Evolutionary conservation across 2,329 filamentous ascomycete genomes (phyloP).

Genomic region (Penicillium expansum): DNA sequence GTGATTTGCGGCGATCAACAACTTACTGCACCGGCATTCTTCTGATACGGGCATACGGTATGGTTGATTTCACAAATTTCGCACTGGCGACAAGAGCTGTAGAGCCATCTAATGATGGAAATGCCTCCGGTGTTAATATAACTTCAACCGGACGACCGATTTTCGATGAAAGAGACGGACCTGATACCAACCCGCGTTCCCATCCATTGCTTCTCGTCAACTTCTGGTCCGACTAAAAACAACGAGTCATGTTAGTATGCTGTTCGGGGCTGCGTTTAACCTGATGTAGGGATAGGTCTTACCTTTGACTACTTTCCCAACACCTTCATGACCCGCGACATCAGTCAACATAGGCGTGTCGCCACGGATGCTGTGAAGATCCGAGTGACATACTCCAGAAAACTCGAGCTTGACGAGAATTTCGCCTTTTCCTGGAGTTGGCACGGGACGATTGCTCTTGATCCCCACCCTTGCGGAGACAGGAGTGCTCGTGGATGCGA

Average conservation of each 20-base stretch:
- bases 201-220: conserved; percentile 31
- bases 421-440: conserved; percentile 40
- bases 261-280: neutral
- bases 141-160: neutral
- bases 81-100: conserved; percentile 39
- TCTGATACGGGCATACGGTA: conserved; percentile 40
- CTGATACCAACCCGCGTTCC: conserved; percentile 33
- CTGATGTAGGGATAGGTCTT: neutral
- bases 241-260: neutral
- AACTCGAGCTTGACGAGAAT: conserved; percentile 49
- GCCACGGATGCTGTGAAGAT: conserved; percentile 46
- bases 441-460: conserved; percentile 30
- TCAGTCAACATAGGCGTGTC: conserved; percentile 45
- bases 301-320: conserved; percentile 44
- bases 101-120: conserved; percentile 33
- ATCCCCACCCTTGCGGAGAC: conserved; percentile 25
- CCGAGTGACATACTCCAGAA: conserved; percentile 50
- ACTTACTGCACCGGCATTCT: conserved; percentile 39
- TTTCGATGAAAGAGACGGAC: conserved; percentile 18
- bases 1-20: neutral
- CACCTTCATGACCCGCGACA: conserved; percentile 49
- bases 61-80: conserved; percentile 40
- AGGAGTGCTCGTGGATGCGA: conserved; percentile 24
- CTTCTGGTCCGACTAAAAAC: conserved; percentile 25
- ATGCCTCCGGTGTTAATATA: neutral